Evolutionary conservation across 75 land plant genomes (phyloP).

Genomic region (Selaginella moellendorffii): DNA sequence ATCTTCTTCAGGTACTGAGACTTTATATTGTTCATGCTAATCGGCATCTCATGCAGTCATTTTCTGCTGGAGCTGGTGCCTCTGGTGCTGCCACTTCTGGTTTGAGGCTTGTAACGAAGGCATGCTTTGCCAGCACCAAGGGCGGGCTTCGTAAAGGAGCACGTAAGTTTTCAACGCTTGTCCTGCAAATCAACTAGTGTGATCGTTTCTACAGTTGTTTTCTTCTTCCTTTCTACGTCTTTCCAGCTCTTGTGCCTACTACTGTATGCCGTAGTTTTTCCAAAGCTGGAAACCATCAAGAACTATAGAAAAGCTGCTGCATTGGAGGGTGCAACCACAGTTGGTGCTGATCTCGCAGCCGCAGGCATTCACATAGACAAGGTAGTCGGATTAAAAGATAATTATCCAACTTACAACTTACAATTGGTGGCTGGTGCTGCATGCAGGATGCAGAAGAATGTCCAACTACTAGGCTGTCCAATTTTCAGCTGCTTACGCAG

Average conservation of each 20-base stretch:
- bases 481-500: background rate
- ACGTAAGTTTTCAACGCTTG: background rate
- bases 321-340: background rate
- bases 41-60: background rate
- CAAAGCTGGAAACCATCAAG: background rate
- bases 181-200: background rate
- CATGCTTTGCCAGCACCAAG: background rate
- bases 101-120: background rate
- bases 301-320: conserved; percentile 1
- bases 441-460: conserved; percentile 2
- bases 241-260: background rate
- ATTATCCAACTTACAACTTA: background rate
- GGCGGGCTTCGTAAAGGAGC: conserved; percentile 9
- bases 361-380: too few relatives aligned
- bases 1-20: conserved; percentile 1
- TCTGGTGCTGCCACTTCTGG: conserved; percentile 7
- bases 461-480: background rate
- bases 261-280: conserved; percentile 5
- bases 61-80: background rate
- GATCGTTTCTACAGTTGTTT: background rate
- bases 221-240: conserved; percentile 1
- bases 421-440: too few relatives aligned
- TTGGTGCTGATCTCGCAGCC: background rate
- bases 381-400: background rate
- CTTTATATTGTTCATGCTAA: background rate